Conservation (phyloP, 2,329 filamentous ascomycete species). For the Fusarium sp. region DNA sequence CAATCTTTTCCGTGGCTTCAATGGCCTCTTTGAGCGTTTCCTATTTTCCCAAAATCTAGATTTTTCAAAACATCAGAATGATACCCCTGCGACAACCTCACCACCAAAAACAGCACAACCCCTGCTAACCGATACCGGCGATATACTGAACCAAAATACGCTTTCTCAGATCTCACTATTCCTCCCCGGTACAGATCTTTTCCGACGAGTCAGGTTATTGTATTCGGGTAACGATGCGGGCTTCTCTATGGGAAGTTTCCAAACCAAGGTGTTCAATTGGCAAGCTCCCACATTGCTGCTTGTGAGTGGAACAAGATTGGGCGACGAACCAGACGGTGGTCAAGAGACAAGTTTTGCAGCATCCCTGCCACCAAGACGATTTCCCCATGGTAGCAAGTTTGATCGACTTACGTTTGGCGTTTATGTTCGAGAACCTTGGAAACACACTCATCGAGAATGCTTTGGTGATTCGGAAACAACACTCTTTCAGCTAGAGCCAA, state of each 20-base stretch:
- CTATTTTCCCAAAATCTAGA: slow-evolving; percentile 79
- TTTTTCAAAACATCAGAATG: slow-evolving; percentile 65
- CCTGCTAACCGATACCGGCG: slow-evolving; percentile 63
- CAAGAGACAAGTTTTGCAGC: slow-evolving; percentile 69
- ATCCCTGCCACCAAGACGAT: slow-evolving; percentile 72
- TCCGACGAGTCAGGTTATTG: slow-evolving; percentile 72
- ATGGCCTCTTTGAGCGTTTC: slow-evolving; percentile 79
- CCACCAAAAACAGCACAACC: slow-evolving; percentile 57
- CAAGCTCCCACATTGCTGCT: slow-evolving; percentile 78
- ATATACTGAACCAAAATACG: slow-evolving; percentile 73
- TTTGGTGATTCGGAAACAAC: slow-evolving; percentile 74
- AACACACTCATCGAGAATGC: slow-evolving; percentile 73
- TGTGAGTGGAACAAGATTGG: slow-evolving; percentile 73
- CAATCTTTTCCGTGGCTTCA: slow-evolving; percentile 75
- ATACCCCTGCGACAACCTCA: slow-evolving; percentile 29
- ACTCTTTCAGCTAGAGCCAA: slow-evolving; percentile 78
- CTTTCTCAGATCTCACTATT: slow-evolving; percentile 81
- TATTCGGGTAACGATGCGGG: slow-evolving; percentile 79
- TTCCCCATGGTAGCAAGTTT: slow-evolving; percentile 63
- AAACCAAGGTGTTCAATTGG: slow-evolving; percentile 82
- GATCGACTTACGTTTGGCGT: slow-evolving; percentile 74
- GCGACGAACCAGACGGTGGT: slow-evolving; percentile 60
- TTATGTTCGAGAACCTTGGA: slow-evolving; percentile 76
- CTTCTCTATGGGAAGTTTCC: slow-evolving; percentile 82
- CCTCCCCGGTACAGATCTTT: slow-evolving; percentile 72